Evolutionary conservation across 305 asterid genomes (phyloP).

Genomic region (Andrographis paniculata): DNA sequence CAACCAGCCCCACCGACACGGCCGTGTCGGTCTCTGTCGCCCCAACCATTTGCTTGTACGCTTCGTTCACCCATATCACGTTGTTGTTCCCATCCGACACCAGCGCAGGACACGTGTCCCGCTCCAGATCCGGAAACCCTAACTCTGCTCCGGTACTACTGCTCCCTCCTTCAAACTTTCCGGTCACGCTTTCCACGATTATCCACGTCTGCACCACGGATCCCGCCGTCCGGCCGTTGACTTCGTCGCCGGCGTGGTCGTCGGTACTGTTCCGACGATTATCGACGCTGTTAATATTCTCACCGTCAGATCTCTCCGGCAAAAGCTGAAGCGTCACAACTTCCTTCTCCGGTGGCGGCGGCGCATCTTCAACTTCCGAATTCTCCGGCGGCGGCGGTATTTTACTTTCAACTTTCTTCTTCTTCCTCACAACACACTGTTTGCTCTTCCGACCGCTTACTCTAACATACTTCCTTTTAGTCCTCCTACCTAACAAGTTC

Average conservation of each 20-base stretch:
- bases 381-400: not conserved
- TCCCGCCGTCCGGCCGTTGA: not conserved
- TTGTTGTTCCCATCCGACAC: slow-evolving; percentile 27
- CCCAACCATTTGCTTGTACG: slow-evolving; percentile 27
- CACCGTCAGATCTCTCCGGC: slow-evolving; percentile 21
- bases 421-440: not conserved
- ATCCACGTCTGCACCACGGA: slow-evolving; percentile 24
- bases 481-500: slow-evolving; percentile 16
- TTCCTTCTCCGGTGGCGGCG: slow-evolving; percentile 1
- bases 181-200: slow-evolving; percentile 28
- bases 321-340: not conserved
- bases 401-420: slow-evolving; percentile 1
- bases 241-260: slow-evolving; percentile 6
- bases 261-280: not conserved
- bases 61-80: slow-evolving; percentile 35
- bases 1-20: slow-evolving; percentile 29
- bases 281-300: not conserved
- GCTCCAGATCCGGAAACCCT: slow-evolving; percentile 26
- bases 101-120: slow-evolving; percentile 40
- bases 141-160: slow-evolving; percentile 25
- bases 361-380: not conserved
- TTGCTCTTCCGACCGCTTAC: not conserved
- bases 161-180: slow-evolving; percentile 4
- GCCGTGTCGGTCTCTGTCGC: slow-evolving; percentile 17
- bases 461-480: not conserved